Base-by-base conservation (phyloP, 2,329 filamentous ascomycete genomes). In the Claviceps digitariae region DNA sequence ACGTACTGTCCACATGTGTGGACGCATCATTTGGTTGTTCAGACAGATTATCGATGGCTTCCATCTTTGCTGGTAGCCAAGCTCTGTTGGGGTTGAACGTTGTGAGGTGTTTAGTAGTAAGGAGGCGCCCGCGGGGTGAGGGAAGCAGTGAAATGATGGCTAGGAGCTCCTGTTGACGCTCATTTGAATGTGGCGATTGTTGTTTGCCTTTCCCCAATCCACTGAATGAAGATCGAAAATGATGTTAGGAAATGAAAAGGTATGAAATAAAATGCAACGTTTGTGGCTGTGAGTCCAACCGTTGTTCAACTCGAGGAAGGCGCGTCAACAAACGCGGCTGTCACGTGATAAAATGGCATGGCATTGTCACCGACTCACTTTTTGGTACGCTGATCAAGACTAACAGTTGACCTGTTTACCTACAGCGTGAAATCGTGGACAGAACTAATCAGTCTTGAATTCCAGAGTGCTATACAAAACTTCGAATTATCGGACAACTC, bases 401-500 rank as follows among this genome's bases (percentile, higher is more conserved):
- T 7, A 15, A 38, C 34, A 4, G 34, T 17, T 15, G 21, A 31
- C 27, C 40, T 27, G 8, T 10, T 31, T 25, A 9, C 25, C 5
- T 25, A 17, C 34, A 4, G 34, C 12, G 13, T 34, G 7, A 34
- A 12, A 9, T 12, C 31, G 31, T 38, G 34, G 34, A 29, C 12
- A 13, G 34, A 13, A 38, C 34, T 13, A 38, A 38, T 38, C 13
- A 38, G 17, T 17, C n/a, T 38, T 38, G 34, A 34, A 17, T 15
- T 38, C 15, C 17, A 38, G 15, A 38, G 17, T 41, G 8, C 38
- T 49, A 21, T 25, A 6, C n/a, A 21, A 36, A 20, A 20, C 2
- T 17, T 41, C n/a, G 23, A 10, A 29, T 4, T 72, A 81, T 48
- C 73, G 69, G 13, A 95, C 73, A 2, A 88, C 81, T 0, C 88